phyloP scores from a whole-genome alignment of 2,329 filamentous ascomycete species.

The Setomelanomma holmii region DNA sequence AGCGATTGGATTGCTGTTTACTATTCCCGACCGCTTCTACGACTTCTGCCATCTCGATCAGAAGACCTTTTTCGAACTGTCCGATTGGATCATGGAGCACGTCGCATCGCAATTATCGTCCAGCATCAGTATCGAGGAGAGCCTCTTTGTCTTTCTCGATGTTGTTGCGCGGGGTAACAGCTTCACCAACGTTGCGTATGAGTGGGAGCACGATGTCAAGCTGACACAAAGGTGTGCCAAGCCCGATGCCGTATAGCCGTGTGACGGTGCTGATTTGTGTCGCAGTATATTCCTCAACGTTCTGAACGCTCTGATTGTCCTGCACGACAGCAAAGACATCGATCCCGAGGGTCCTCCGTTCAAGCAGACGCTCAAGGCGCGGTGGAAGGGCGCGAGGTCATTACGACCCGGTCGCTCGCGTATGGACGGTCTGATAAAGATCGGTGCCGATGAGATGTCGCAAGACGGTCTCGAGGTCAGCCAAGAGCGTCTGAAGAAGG shows the following conservation, averaged over 20 bases:
- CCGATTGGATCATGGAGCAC: conserved; percentile 48
- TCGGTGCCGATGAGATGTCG: conserved; percentile 42
- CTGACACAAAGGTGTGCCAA: conserved; percentile 43
- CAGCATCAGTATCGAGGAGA: conserved; percentile 47
- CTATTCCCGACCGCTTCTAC: conserved; percentile 45
- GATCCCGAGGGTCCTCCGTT: conserved; percentile 41
- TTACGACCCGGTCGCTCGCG: conserved; percentile 39
- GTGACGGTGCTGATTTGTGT: conserved; percentile 15
- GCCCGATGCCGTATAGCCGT: conserved; percentile 7
- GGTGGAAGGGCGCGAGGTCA: conserved; percentile 42
- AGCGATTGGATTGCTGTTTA: conserved; percentile 42
- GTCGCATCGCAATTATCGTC: conserved; percentile 35
- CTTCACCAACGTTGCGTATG: conserved; percentile 41
- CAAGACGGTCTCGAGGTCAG: conserved; percentile 43
- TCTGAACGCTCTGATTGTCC: conserved; percentile 41
- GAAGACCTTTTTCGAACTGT: conserved; percentile 46
- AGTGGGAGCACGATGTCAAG: conserved; percentile 45
- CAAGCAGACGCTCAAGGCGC: conserved; percentile 33
- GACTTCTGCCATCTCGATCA: conserved; percentile 49
- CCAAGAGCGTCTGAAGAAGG: conserved; percentile 40
- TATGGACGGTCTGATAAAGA: conserved; percentile 40
- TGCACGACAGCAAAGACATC: conserved; percentile 42
- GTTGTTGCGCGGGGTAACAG: conserved; percentile 47
- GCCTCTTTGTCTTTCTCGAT: conserved; percentile 47
- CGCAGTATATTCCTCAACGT: conserved; percentile 46